Conservation (phyloP, 2,329 filamentous ascomycete genomes). For the Fusarium sp. region DNA sequence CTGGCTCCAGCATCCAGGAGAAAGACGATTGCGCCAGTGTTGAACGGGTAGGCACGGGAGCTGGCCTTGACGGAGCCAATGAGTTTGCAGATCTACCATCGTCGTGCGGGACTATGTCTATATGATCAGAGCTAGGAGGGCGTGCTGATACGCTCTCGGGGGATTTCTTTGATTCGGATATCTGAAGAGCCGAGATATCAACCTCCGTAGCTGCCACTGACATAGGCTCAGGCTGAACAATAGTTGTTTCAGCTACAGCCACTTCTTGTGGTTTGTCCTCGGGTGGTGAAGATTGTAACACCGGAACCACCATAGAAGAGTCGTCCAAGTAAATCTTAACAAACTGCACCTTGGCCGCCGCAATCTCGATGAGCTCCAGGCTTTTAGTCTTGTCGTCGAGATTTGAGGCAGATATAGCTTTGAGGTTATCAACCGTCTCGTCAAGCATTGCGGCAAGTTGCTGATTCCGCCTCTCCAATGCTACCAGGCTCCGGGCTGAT, state of each 20-base stretch:
- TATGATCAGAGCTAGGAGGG: conserved; percentile 22
- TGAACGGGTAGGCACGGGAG: conserved; percentile 66
- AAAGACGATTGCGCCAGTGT: conserved; percentile 78
- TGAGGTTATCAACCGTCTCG: conserved; percentile 69
- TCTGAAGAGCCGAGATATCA: conserved; percentile 31
- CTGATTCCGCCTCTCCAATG: conserved; percentile 71
- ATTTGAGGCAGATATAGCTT: conserved; percentile 62
- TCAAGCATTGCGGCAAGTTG: conserved; percentile 74
- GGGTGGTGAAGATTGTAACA: conserved; percentile 21
- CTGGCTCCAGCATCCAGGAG: conserved; percentile 78
- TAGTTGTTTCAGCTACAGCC: conserved; percentile 14
- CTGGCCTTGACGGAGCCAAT: conserved; percentile 30
- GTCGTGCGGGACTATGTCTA: conserved; percentile 27
- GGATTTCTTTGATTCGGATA: conserved; percentile 13
- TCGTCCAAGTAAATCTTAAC: conserved; percentile 70
- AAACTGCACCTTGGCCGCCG: conserved; percentile 70
- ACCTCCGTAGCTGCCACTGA: conserved; percentile 2
- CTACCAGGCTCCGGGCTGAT: conserved; percentile 50
- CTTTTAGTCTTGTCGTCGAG: conserved; percentile 58
- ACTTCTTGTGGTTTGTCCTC: conserved; percentile 26
- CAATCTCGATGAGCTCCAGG: conserved; percentile 64
- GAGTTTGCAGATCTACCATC: conserved; percentile 16
- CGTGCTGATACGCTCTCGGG: conserved; percentile 1
- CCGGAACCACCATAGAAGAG: conserved; percentile 59
- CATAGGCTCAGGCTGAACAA: conserved; percentile 22